Evolutionary conservation across 1,284 basidiomycete species (phyloP), one percentile per base, ranked within the genome.

Genomic region (Chondrostereum purpureum): DNA sequence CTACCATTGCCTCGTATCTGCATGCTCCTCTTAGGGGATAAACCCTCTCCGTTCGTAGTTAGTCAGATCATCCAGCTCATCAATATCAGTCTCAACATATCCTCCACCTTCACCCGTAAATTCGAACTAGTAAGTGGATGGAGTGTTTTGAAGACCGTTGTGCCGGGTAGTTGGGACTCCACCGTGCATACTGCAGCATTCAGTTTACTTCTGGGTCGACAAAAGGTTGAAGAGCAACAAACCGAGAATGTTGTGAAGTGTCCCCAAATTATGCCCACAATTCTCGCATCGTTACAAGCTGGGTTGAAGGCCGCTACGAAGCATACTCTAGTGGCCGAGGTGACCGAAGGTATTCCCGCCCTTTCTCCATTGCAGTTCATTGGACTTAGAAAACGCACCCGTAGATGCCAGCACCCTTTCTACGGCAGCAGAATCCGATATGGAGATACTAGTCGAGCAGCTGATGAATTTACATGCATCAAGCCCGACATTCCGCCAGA

Each of bases 71-170:
- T 92, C 12, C 66, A 66, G 6, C 62, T 90, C 27, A 69, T 88
- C 38, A 65, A 71, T 18, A 65, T 83, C 45, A 71, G 79, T 51
- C 65, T 81, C 43, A 62, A 63, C 27, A 59, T 67, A 19, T 79
- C 79, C 0, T 58, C 72, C 5, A 75, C 78, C 2, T 88, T 88
- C 63, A 73, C 62, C 44, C 69, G 80, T 45, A 88, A 84, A 55
- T 87, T 89, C 49, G 87, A 89, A 56, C 65, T 88, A 0, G 77
- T 83, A 13, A 79, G 77, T 49, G 87, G 88, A 13, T 90, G 88
- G 87, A 78, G 69, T 43, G 68, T 80, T 3, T 56, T 89, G 23
- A 83, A 77, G 58, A 72, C 69, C 8, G 71, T 82, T 14, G 53
- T 89, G n/a, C 83, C 86, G 0, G 58, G 64, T 22, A 74, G 75